Conservation (phyloP, 179 eudicot species). For the Gypsophila paniculata region DNA sequence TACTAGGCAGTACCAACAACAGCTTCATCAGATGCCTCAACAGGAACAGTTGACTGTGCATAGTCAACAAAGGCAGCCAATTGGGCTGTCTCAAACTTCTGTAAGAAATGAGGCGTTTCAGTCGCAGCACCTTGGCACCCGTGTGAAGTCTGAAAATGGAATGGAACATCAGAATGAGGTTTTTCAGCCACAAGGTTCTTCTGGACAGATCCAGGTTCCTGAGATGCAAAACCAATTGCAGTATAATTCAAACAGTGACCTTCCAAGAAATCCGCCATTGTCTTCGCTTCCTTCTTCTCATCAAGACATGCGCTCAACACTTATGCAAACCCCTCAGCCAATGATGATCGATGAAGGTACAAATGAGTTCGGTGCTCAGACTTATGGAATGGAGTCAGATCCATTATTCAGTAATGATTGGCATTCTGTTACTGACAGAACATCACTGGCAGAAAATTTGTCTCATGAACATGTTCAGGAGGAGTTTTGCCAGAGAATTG, state of each 20-base stretch:
- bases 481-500: constrained; percentile 62
- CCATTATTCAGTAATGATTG: constrained; percentile 41
- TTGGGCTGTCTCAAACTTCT: constrained; percentile 43
- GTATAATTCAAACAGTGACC: constrained; percentile 39
- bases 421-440: constrained; percentile 44
- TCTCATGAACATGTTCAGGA: constrained; percentile 52
- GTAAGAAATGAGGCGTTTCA: constrained; percentile 43
- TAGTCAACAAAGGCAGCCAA: constrained; percentile 48
- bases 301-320: constrained; percentile 42
- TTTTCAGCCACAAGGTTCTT: constrained; percentile 49
- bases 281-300: constrained; percentile 40
- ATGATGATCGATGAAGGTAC: constrained; percentile 44
- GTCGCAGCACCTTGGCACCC: constrained; percentile 38
- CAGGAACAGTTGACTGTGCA: constrained; percentile 41
- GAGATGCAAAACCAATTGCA: constrained; percentile 46
- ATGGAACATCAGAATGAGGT: constrained; percentile 41
- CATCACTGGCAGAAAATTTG: constrained; percentile 35
- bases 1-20: constrained; percentile 51
- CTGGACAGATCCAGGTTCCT: constrained; percentile 49
- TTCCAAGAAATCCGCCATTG: constrained; percentile 35
- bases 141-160: constrained; percentile 45
- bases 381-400: constrained; percentile 50
- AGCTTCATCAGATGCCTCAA: constrained; percentile 40
- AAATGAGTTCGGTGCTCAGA: constrained; percentile 41
- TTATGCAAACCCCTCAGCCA: constrained; percentile 43